Conservation (phyloP, 345 rosid genomes). For the Odontarrhena argentea region DNA sequence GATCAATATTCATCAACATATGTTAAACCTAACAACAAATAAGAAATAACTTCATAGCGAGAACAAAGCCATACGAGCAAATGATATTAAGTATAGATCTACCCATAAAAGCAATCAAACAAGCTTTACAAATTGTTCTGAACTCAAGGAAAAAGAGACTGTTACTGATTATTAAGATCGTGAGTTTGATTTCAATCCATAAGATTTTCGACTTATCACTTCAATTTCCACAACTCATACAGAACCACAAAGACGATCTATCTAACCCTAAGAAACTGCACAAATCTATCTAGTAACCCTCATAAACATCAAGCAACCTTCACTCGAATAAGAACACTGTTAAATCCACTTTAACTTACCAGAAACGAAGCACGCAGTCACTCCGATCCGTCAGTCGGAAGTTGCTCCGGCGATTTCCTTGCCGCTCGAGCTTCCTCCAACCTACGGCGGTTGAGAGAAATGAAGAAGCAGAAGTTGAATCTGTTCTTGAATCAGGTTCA, state of each 20-base stretch:
- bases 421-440: slow-evolving; percentile 32
- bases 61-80: slow-evolving; percentile 9
- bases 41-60: not conserved
- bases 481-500: slow-evolving; percentile 18
- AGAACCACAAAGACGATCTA: slow-evolving; percentile 1
- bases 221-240: not conserved
- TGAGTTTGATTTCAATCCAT: not conserved
- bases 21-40: not conserved
- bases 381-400: slow-evolving; percentile 34
- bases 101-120: not conserved
- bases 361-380: slow-evolving; percentile 23
- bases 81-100: not conserved
- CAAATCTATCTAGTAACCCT: not conserved
- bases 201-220: slow-evolving; percentile 9
- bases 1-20: not conserved
- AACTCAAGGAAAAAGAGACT: too few relatives aligned
- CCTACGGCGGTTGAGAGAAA: slow-evolving; percentile 17
- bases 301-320: slow-evolving; percentile 12
- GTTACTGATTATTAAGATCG: too few relatives aligned
- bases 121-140: not conserved
- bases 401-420: slow-evolving; percentile 26
- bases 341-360: slow-evolving; percentile 28
- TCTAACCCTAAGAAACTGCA: not conserved
- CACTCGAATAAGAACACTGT: not conserved
- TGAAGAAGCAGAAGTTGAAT: not conserved